Percentiles rank a stretch among this genome's conserved stretches.
These are phyloP conservation scores for Exophiala mesophila DNA, from an alignment of 2,329 filamentous ascomycete species.

Conservation along the genomic window DNA sequence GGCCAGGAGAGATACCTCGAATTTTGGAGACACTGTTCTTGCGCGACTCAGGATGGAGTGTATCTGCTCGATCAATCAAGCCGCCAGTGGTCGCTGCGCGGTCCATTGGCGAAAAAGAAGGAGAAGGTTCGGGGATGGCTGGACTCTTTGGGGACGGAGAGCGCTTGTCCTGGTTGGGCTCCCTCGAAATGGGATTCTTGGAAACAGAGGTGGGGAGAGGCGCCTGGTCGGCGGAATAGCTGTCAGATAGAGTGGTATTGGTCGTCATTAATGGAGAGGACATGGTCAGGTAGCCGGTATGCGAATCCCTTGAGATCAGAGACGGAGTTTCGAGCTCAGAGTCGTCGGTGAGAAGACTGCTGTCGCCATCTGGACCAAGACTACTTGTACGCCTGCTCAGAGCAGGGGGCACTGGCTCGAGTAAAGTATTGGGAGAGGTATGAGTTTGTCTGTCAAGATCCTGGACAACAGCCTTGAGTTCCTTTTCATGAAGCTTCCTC, in stretches of 20 bases:
- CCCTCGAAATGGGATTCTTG: constrained; percentile 17
- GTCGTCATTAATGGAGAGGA: constrained; percentile 64
- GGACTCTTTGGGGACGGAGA: constrained; percentile 19
- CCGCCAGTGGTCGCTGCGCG: constrained; percentile 27
- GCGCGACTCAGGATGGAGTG: constrained; percentile 32
- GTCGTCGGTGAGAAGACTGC: constrained; percentile 24
- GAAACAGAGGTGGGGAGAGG: constrained; percentile 7
- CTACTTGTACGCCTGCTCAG: constrained; percentile 19
- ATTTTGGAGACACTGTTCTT: constrained; percentile 34
- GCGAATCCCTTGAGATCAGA: constrained; percentile 56
- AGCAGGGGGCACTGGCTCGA: constrained; percentile 3
- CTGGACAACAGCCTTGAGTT: constrained; percentile 20
- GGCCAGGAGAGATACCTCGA: constrained; percentile 64
- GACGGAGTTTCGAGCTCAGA: constrained; percentile 35
- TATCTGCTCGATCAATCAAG: constrained; percentile 29
- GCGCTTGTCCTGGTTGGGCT: constrained; percentile 8
- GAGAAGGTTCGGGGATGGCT: neutral
- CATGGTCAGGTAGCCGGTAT: constrained; percentile 63
- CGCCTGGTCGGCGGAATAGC: constrained; percentile 29
- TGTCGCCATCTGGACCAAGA: constrained; percentile 15
- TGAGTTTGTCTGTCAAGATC: constrained; percentile 20
- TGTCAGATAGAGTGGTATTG: constrained; percentile 39
- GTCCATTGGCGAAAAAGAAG: constrained; percentile 3
- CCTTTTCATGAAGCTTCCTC: constrained; percentile 29
- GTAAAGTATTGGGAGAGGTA: constrained; percentile 3